Evolutionary conservation across 768 basidiomycete species (phyloP).

Genomic region (Hygrocybe coccinea): DNA sequence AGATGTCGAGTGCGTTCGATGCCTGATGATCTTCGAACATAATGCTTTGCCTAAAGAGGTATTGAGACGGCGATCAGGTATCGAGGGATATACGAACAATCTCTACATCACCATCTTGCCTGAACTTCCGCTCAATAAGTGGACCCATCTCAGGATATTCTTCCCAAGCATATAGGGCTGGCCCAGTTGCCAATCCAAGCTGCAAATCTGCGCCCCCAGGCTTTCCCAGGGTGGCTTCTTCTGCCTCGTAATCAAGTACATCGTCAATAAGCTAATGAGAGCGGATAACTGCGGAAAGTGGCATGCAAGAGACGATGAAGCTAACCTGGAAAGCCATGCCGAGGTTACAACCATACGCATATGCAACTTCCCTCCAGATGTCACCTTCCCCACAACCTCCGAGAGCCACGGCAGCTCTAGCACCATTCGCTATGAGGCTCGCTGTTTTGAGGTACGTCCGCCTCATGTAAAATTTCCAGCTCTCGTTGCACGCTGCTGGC

Average conservation of each 20-base stretch:
- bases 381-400: slow-evolving; percentile 76
- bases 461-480: slow-evolving; percentile 69
- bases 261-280: slow-evolving; percentile 88
- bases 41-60: slow-evolving; percentile 53
- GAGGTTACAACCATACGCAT: slow-evolving; percentile 83
- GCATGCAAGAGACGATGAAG: neutral
- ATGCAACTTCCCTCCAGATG: slow-evolving; percentile 82
- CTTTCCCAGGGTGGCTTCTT: slow-evolving; percentile 75
- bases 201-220: slow-evolving; percentile 84
- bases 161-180: slow-evolving; percentile 93
- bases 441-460: slow-evolving; percentile 80
- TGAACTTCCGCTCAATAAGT: slow-evolving; percentile 76
- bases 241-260: slow-evolving; percentile 86
- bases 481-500: slow-evolving; percentile 29
- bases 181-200: slow-evolving; percentile 86
- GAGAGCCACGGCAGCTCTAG: slow-evolving; percentile 81
- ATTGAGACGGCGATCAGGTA: neutral
- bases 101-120: slow-evolving; percentile 73
- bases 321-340: slow-evolving; percentile 53
- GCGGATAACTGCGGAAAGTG: neutral
- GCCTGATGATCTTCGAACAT: slow-evolving; percentile 67
- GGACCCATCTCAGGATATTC: slow-evolving; percentile 83
- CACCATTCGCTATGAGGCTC: slow-evolving; percentile 83
- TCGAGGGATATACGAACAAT: slow-evolving; percentile 42
- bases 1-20: slow-evolving; percentile 74